Evolutionary conservation across 352 stramenopile genomes (phyloP).

Genomic region (Phytophthora tentaculata): DNA sequence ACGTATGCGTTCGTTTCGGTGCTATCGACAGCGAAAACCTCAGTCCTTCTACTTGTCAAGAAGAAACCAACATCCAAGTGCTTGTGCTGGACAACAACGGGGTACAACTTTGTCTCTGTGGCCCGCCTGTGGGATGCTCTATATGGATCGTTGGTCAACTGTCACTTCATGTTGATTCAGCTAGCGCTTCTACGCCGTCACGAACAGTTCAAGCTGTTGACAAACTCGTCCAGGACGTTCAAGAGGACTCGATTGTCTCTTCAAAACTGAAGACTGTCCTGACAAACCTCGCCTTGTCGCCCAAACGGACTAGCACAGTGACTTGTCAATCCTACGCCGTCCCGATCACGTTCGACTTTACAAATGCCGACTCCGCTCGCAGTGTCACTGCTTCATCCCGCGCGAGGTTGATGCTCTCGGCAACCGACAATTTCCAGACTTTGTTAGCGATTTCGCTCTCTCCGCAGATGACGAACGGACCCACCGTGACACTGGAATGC

Average conservation of each 20-base stretch:
- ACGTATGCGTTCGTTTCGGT: constrained; percentile 28
- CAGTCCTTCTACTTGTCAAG: background rate
- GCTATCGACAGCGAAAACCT: background rate
- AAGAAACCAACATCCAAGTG: constrained; percentile 35
- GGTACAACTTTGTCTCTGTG: constrained; percentile 48
- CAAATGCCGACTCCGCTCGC: constrained; percentile 51
- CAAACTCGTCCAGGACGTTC: constrained; percentile 4
- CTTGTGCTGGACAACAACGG: constrained; percentile 40
- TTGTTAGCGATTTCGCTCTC: constrained; percentile 22
- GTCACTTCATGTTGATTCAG: background rate
- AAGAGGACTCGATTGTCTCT: background rate
- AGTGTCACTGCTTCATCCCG: constrained; percentile 39
- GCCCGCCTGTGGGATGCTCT: constrained; percentile 15
- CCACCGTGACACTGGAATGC: constrained; percentile 55
- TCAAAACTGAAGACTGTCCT: constrained; percentile 7
- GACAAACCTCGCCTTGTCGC: background rate
- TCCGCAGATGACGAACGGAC: constrained; percentile 15
- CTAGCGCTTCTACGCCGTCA: background rate
- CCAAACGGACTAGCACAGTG: background rate
- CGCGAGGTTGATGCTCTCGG: constrained; percentile 49
- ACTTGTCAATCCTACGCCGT: constrained; percentile 14
- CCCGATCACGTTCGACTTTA: constrained; percentile 46
- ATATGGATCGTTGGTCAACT: constrained; percentile 52
- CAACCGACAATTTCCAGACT: constrained; percentile 24
- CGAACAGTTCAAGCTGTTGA: constrained; percentile 26